Evolutionary conservation across 352 stramenopile genomes (phyloP), one percentile per base, ranked within the genome.

Genomic region (Phytophthora sansomeana): DNA sequence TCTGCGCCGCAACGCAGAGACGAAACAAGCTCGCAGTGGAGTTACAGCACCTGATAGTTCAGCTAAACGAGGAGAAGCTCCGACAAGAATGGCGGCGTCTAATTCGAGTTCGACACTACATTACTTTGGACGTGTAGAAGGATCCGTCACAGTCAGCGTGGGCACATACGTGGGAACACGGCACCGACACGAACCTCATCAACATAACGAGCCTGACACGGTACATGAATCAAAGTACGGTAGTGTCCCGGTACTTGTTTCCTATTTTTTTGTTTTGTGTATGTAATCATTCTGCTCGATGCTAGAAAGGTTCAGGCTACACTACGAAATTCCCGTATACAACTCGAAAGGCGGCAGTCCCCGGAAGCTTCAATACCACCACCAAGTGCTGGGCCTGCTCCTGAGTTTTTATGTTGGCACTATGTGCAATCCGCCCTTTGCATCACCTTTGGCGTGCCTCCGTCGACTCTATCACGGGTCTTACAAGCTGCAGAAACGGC

Each of bases 381-480:
- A 63, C 9, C 33, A 55, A 39, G 55, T 63, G 1, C 10, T 63
- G 8, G 43, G 43, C 0, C 14, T 63, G 1, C 4, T 55, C 7
- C 1, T 48, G 2, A 32, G 30, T 4, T 63, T 63, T 16, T 63
- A 54, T 8, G 43, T 63, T 0, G 55, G 21, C 9, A 42, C 43
- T 6, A 63, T 63, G 55, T 30, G 19, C 11, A 38, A 1, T 49
- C 46, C 3, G 9, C 1, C 10, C 7, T 63, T 6, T 63, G 43
- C 19, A 28, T 14, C 0, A 29, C 17, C 2, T 63, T 63, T 48
- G 55, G 55, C 0, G 43, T 54, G n/a, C 1, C 55, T 33, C 2
- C 32, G 6, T 35, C 29, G 24, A 51, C 53, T 0, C 21, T 59
- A 9, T 50, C 38, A 29, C 13, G 51, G 5, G 51, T 50, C 5